Conservation (phyloP, 78 protist genomes). For the Pigoraptor vietnamica region DNA sequence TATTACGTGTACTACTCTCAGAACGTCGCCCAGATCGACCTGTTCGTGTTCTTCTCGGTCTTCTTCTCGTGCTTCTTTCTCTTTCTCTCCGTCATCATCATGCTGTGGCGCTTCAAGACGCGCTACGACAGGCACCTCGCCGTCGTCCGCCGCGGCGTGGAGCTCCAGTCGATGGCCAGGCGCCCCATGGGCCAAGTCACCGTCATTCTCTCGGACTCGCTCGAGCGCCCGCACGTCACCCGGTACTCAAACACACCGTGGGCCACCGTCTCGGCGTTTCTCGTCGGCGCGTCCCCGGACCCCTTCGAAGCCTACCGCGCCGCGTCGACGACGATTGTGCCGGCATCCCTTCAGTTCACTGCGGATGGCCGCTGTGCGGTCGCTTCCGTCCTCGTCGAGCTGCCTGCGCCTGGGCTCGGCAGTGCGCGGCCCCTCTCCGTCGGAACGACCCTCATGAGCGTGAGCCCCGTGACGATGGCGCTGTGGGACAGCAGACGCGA, state of each 20-base stretch:
- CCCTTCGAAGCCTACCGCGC: not conserved
- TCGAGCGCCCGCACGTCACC: not conserved
- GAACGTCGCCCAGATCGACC: not conserved
- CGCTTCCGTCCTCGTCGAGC: not conserved
- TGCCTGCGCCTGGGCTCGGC: not conserved
- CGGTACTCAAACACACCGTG: not conserved
- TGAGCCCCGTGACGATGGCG: not conserved
- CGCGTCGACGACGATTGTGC: not conserved
- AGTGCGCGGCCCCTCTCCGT: not conserved
- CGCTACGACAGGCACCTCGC: not conserved
- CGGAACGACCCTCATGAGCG: constrained; percentile 1
- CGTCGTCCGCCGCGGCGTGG: not conserved
- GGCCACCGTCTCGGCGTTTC: not conserved
- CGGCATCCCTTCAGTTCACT: not conserved
- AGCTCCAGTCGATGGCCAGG: not conserved
- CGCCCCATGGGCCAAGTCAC: not conserved
- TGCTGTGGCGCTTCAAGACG: not conserved
- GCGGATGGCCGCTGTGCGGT: not conserved
- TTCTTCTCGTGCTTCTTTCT: not conserved
- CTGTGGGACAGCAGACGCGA: not conserved
- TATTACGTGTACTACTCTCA: not conserved
- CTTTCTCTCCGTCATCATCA: not conserved
- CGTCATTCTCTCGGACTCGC: not conserved
- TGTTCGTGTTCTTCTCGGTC: constrained; percentile 1
- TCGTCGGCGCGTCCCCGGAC: not conserved